phyloP scores from a whole-genome alignment of 192 early-diverging fungal species.

The Umbelopsis vinacea region DNA sequence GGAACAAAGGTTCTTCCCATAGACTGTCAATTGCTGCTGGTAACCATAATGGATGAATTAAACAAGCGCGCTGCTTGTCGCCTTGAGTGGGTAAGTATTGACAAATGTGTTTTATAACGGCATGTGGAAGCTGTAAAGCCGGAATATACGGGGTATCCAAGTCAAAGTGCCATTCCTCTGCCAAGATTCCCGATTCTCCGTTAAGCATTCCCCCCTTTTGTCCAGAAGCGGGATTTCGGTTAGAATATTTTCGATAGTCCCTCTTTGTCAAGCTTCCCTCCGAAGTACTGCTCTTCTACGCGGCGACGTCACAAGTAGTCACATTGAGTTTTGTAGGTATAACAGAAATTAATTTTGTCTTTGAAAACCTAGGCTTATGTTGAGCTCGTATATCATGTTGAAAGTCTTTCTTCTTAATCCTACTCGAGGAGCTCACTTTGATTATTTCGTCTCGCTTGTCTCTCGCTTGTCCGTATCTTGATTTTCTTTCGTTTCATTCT shows the following conservation, averaged over 20 bases:
- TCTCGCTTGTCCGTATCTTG: no score
- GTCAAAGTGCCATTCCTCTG: conserved; percentile 24
- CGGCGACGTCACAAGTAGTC: background rate
- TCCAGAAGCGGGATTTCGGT: background rate
- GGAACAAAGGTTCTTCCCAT: conserved; percentile 42
- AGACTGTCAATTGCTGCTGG: conserved; percentile 38
- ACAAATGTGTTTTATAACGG: conserved; percentile 31
- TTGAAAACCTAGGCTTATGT: no score
- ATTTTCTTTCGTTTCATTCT: no score
- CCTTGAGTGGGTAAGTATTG: conserved; percentile 32
- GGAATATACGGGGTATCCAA: conserved; percentile 18
- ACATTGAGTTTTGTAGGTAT: background rate
- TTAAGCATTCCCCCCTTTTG: background rate
- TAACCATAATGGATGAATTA: conserved; percentile 37
- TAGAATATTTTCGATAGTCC: background rate
- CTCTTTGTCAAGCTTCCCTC: no score
- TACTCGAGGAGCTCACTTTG: no score
- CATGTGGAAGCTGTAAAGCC: conserved; percentile 23
- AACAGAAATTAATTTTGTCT: no score
- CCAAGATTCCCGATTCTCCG: conserved; percentile 4
- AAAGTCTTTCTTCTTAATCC: no score
- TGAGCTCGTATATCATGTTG: no score
- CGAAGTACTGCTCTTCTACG: no score
- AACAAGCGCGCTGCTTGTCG: conserved; percentile 35
- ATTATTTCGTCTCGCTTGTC: no score